Percentiles rank a stretch among this genome's conserved stretches.
Evolutionary conservation across 2,329 filamentous ascomycete genomes (phyloP).

Genomic region (Monosporascus sp.): DNA sequence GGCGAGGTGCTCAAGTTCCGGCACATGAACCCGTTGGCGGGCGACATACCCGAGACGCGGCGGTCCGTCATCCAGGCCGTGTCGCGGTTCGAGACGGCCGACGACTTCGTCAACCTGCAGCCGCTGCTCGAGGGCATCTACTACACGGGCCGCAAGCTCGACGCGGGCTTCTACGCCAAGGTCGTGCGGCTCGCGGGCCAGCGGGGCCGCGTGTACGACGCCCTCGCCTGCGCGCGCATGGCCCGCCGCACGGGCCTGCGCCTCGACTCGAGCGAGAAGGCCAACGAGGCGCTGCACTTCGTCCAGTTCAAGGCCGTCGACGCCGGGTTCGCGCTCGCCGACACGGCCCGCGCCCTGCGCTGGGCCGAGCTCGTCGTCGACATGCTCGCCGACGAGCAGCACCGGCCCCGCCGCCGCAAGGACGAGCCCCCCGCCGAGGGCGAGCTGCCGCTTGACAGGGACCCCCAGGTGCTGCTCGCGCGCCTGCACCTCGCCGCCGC

Average conservation of each 20-base stretch:
- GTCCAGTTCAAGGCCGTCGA: slow-evolving; percentile 38
- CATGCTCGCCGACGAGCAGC: slow-evolving; percentile 39
- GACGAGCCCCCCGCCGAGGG: slow-evolving; percentile 9
- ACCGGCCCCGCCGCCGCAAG: slow-evolving; percentile 20
- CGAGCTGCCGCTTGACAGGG: slow-evolving; percentile 28
- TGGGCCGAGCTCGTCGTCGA: slow-evolving; percentile 45
- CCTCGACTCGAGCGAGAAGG: slow-evolving; percentile 35
- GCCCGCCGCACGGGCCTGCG: slow-evolving; percentile 39
- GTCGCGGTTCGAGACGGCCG: slow-evolving; percentile 37
- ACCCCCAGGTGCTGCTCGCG: slow-evolving; percentile 38
- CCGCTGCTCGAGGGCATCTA: slow-evolving; percentile 46
- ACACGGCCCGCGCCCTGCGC: slow-evolving; percentile 37
- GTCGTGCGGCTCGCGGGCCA: slow-evolving; percentile 36
- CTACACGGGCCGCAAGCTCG: slow-evolving; percentile 35
- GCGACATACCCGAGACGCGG: slow-evolving; percentile 38
- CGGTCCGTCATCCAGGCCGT: slow-evolving; percentile 33
- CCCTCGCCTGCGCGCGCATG: slow-evolving; percentile 46
- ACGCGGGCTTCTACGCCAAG: slow-evolving; percentile 27
- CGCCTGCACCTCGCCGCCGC: slow-evolving; percentile 38
- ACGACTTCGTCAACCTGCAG: slow-evolving; percentile 48
- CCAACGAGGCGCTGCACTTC: slow-evolving; percentile 32
- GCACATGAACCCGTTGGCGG: slow-evolving; percentile 34
- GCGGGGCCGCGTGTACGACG: slow-evolving; percentile 35
- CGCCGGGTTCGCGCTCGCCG: slow-evolving; percentile 26
- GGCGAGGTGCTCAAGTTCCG: slow-evolving; percentile 49